These are phyloP conservation scores for Pelargonium nanum DNA, from an alignment of 345 rosid genomes.

Conservation along the genomic window DNA sequence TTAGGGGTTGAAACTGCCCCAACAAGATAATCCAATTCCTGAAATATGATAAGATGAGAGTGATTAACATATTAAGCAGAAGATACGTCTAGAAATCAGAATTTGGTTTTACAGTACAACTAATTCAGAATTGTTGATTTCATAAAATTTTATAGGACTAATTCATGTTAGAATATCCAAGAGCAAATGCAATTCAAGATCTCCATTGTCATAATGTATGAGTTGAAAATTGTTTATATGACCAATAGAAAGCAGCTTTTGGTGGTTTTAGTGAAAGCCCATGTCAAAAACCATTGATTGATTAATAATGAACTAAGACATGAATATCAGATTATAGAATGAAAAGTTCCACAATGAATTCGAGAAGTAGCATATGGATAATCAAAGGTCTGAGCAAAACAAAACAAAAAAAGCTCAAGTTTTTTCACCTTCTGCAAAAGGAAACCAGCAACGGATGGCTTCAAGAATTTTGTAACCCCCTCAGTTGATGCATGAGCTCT, in stretches of 20 bases:
- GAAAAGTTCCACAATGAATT: background rate
- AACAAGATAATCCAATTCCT: conserved; percentile 94
- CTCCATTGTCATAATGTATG: too few relatives aligned
- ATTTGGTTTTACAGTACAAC: background rate
- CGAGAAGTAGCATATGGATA: background rate
- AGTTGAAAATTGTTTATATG: too few relatives aligned
- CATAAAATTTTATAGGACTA: too few relatives aligned
- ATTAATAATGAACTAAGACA: too few relatives aligned
- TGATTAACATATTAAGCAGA: background rate
- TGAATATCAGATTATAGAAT: too few relatives aligned
- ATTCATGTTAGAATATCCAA: too few relatives aligned
- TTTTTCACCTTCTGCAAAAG: conserved; percentile 76
- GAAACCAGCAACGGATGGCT: conserved; percentile 93
- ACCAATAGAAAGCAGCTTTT: too few relatives aligned
- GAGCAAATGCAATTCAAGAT: too few relatives aligned
- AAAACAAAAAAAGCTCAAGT: background rate
- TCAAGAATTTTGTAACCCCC: conserved; percentile 80
- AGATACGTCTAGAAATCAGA: background rate
- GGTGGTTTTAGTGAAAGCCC: too few relatives aligned
- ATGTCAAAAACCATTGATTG: too few relatives aligned
- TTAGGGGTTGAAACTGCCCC: conserved; percentile 84
- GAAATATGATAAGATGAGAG: conserved; percentile 7
- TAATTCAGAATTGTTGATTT: background rate
- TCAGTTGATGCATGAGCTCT: conserved; percentile 98
- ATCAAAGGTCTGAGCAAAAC: background rate